phyloP scores from a whole-genome alignment of 2,329 filamentous ascomycete species.

The Oidium heveae region DNA sequence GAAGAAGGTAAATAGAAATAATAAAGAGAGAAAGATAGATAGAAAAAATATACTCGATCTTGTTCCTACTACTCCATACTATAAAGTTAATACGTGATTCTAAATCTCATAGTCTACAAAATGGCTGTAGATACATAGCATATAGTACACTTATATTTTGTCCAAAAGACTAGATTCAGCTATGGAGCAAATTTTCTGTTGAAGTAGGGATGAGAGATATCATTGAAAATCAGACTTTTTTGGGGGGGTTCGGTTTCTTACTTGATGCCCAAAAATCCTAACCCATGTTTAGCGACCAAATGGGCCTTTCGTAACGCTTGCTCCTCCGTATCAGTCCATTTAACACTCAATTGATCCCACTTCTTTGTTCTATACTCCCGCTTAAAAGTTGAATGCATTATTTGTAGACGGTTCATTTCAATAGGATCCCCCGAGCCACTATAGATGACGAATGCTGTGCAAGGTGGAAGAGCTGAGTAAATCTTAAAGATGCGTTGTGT shows the following conservation, averaged over 20 bases:
- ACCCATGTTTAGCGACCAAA: constrained; percentile 29
- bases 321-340: constrained; percentile 42
- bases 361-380: constrained; percentile 39
- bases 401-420: constrained; percentile 35
- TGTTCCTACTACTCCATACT: no score
- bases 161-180: no score
- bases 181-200: no score
- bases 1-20: no score
- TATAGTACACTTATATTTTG: no score
- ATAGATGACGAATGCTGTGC: constrained; percentile 38
- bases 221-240: not conserved
- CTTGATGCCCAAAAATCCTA: constrained; percentile 41
- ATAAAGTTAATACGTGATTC: no score
- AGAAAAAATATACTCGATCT: no score
- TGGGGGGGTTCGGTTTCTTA: constrained; percentile 13
- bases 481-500: constrained; percentile 26
- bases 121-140: no score
- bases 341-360: constrained; percentile 40
- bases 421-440: constrained; percentile 43
- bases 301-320: constrained; percentile 34
- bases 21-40: no score
- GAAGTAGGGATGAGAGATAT: no score
- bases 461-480: constrained; percentile 32
- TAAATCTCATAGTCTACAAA: no score
- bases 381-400: constrained; percentile 32